Evolutionary conservation across 768 basidiomycete genomes (phyloP), one percentile per base, ranked within the genome.

Genomic region (Erythrobasidium yunnanense): DNA sequence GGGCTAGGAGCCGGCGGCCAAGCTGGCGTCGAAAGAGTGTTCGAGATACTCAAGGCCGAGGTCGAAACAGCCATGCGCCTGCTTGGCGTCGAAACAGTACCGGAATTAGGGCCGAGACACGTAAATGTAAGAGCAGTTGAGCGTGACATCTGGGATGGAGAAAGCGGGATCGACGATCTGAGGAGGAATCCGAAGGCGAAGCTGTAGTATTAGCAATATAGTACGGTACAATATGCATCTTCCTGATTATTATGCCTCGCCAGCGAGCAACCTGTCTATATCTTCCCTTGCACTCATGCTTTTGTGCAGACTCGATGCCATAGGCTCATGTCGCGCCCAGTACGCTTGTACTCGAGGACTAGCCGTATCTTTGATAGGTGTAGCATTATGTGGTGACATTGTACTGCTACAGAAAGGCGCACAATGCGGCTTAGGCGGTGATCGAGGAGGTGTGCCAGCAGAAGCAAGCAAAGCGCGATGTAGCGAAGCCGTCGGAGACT

Each of bases 1-100:
- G 89, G 74, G 7, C 60, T 63, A 20, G 60, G 46, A 3, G 60
- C 60, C 7, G 60, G 60, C 13, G 60, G 60, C 8, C n/a, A 20
- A 15, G 60, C 20, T 5, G 60, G 60, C 2, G 60, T 63, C 5
- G 60, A 63, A 38, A 23, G 49, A 4, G 60, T 63, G n/a, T 51
- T 63, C 49, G 60, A 63, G 30, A 49, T 63, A 13, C 46, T 63
- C 29, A 63, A 63, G 22, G 60, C 47, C 11, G 60, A 63, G 32
- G 32, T 51, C 8, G 60, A 63, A 17, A 63, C 60, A 3, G 60
- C 60, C 33, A 47, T 63, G 47, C 8, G 60, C 6, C 47, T 63
- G 7, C 33, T 45, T 13, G 60, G 46, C 20, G 60, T 47, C 2
- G 46, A 46, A 11, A 52, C 4, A 13, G 11, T 63, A 7, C 23